phyloP scores from a whole-genome alignment of 2,329 filamentous ascomycete species.

The Colletotrichum sp. region DNA sequence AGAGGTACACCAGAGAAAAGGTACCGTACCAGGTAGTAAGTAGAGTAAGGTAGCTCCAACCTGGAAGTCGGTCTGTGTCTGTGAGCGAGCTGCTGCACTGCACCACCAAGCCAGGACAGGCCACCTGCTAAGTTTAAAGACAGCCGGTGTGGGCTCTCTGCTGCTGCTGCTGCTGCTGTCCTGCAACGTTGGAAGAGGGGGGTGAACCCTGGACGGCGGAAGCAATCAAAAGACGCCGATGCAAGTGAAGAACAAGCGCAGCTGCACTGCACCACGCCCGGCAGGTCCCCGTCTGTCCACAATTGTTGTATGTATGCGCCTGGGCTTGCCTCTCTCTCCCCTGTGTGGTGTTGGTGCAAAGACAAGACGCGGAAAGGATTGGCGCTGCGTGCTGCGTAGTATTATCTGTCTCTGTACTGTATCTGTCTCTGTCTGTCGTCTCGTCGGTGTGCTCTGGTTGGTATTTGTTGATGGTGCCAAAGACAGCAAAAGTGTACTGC shows the following conservation, averaged over 20 bases:
- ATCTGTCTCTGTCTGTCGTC: neutral
- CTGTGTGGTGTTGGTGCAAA: neutral
- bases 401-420: neutral
- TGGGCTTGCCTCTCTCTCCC: neutral
- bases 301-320: neutral
- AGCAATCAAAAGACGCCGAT: neutral
- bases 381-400: neutral
- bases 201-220: conserved; percentile 5
- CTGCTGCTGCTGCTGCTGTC: neutral
- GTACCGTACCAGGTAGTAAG: neutral
- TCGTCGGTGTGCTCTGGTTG: neutral
- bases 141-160: neutral
- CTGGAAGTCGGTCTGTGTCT: neutral
- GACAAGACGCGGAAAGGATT: neutral
- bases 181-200: conserved; percentile 4
- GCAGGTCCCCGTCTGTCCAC: neutral
- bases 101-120: neutral
- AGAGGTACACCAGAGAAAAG: neutral
- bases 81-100: neutral
- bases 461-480: neutral
- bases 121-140: neutral
- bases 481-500: neutral
- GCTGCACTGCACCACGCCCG: neutral
- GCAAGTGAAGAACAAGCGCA: neutral
- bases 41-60: neutral